phyloP scores from a whole-genome alignment of 345 rosid genomes.

The Clarkia xantiana region DNA sequence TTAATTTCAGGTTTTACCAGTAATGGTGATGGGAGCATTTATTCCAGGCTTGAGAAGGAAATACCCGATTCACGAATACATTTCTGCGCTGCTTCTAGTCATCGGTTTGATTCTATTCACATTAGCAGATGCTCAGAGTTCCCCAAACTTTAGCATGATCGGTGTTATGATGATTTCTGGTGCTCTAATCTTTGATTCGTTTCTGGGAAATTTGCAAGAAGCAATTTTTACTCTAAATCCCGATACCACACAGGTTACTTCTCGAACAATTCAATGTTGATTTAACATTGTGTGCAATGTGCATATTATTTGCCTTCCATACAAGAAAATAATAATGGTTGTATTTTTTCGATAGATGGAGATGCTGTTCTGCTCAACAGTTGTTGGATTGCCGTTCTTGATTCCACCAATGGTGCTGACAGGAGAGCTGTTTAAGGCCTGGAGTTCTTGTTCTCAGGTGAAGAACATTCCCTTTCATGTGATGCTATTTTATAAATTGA shows the following conservation, averaged over 20 bases:
- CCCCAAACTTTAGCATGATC: slow-evolving; percentile 72
- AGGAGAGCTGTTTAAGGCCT: slow-evolving; percentile 87
- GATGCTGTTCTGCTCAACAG: slow-evolving; percentile 88
- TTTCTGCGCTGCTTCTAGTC: slow-evolving; percentile 70
- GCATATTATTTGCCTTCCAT: too few relatives aligned
- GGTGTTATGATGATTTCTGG: slow-evolving; percentile 87
- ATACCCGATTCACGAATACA: slow-evolving; percentile 66
- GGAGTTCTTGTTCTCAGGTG: slow-evolving; percentile 91
- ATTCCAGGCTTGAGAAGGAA: slow-evolving; percentile 85
- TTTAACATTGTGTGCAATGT: too few relatives aligned
- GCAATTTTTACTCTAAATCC: slow-evolving; percentile 84
- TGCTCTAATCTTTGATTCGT: slow-evolving; percentile 77
- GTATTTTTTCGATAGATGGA: slow-evolving; percentile 44
- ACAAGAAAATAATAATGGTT: too few relatives aligned
- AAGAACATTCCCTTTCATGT: not conserved
- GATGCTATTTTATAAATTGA: not conserved
- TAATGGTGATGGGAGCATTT: slow-evolving; percentile 95
- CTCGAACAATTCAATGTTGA: not conserved
- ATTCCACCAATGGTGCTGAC: slow-evolving; percentile 89
- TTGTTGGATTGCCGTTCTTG: slow-evolving; percentile 83
- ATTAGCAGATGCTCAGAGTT: slow-evolving; percentile 82
- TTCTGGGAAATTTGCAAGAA: slow-evolving; percentile 81
- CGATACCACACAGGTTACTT: slow-evolving; percentile 61
- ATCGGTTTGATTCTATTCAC: slow-evolving; percentile 85
- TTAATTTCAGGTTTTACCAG: slow-evolving; percentile 62